phyloP scores from a whole-genome alignment of 108 stramenopile species.

The Thalassiosira profunda region DNA sequence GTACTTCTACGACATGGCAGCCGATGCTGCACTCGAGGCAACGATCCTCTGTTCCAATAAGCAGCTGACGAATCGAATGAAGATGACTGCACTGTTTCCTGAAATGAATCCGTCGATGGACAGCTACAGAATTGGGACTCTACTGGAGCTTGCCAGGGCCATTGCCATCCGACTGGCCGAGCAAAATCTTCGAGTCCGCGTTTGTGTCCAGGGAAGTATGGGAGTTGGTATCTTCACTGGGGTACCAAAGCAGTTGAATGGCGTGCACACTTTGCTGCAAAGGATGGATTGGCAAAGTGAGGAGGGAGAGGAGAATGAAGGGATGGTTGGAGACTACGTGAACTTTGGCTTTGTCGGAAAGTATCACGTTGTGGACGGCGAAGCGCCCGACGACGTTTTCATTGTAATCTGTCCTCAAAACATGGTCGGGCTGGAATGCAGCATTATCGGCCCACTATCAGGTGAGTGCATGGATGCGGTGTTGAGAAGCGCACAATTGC shows the following conservation, averaged over 20 bases:
- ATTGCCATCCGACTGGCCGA: conserved; percentile 78
- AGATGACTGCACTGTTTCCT: conserved; percentile 82
- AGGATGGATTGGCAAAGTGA: conserved; percentile 89
- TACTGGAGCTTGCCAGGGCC: conserved; percentile 75
- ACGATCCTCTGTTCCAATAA: conserved; percentile 68
- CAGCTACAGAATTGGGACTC: conserved; percentile 82
- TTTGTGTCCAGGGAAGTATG: conserved; percentile 87
- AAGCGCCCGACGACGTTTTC: conserved; percentile 86
- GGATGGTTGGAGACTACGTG: conserved; percentile 84
- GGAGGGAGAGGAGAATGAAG: conserved; percentile 85
- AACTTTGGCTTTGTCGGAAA: conserved; percentile 82
- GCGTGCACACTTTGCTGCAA: conserved; percentile 76
- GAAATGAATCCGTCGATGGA: conserved; percentile 92
- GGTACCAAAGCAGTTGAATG: conserved; percentile 81
- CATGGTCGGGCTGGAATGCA: conserved; percentile 82
- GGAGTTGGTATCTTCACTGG: conserved; percentile 92
- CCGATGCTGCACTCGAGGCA: conserved; percentile 73
- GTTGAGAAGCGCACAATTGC: too few species aligned
- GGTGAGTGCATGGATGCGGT: too few species aligned
- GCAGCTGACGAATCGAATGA: conserved; percentile 79
- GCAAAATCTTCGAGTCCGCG: conserved; percentile 83
- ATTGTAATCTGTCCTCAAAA: conserved; percentile 80
- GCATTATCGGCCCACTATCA: conserved; percentile 66
- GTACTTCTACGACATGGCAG: conserved; percentile 85
- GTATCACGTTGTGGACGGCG: conserved; percentile 78